A percentile compares a stretch with the other conserved stretches of the same genome.
phyloP scores from a whole-genome alignment of 345 rosid genomes.

The Populus pruinosa region DNA sequence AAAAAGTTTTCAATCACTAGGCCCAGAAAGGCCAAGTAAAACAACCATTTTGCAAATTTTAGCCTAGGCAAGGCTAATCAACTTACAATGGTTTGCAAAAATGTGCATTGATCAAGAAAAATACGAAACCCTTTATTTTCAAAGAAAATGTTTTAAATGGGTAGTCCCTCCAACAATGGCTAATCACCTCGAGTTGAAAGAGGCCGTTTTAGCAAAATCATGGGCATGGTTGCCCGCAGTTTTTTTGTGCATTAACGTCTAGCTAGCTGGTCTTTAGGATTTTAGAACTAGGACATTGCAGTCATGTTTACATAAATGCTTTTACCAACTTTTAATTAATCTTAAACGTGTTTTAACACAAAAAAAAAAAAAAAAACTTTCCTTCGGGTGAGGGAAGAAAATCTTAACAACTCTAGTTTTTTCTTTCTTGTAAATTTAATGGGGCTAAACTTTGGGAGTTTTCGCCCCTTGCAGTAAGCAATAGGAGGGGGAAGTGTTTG shows the following conservation, averaged over 20 bases:
- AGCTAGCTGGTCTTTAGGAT: slow-evolving; percentile 47
- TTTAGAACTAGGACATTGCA: slow-evolving; percentile 57
- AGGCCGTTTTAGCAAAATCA: slow-evolving; percentile 36
- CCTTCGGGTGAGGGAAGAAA: slow-evolving; percentile 50
- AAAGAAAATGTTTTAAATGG: slow-evolving; percentile 30
- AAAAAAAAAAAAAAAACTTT: slow-evolving; percentile 19
- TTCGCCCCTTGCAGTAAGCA: slow-evolving; percentile 43
- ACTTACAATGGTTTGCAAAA: slow-evolving; percentile 43
- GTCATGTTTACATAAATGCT: slow-evolving; percentile 34
- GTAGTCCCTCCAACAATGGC: slow-evolving; percentile 39
- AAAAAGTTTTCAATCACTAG: slow-evolving; percentile 12
- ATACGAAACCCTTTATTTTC: slow-evolving; percentile 36
- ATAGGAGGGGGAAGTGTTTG: slow-evolving; percentile 40
- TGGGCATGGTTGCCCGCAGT: slow-evolving; percentile 24
- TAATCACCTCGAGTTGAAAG: slow-evolving; percentile 34
- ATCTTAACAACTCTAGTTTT: slow-evolving; percentile 15
- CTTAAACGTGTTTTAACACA: slow-evolving; percentile 23
- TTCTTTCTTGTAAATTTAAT: slow-evolving; percentile 43
- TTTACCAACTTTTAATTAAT: slow-evolving; percentile 6
- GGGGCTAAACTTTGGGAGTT: slow-evolving; percentile 64
- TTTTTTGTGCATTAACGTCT: slow-evolving; percentile 43
- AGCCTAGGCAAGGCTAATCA: slow-evolving; percentile 70
- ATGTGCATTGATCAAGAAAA: slow-evolving; percentile 44
- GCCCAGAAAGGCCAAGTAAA: slow-evolving; percentile 28
- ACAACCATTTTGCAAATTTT: slow-evolving; percentile 36